Percentiles rank a stretch among this genome's conserved stretches.
phyloP scores from a whole-genome alignment of 768 basidiomycete species.

The Termitomyces sp. region DNA sequence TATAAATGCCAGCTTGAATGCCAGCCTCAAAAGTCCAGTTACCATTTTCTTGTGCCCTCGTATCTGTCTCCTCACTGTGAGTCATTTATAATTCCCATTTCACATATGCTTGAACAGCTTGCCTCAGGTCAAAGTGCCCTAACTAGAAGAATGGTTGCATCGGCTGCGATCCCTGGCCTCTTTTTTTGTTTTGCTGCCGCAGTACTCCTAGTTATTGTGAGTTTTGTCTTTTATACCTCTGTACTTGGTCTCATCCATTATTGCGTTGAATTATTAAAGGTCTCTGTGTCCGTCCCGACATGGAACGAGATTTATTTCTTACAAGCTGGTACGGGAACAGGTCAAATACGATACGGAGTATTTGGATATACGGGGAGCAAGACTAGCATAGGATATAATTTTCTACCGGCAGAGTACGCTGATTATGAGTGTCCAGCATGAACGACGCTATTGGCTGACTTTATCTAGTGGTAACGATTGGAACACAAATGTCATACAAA shows the following conservation, averaged over 20 bases:
- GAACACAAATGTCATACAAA: conserved; percentile 50
- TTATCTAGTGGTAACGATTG: conserved; percentile 22
- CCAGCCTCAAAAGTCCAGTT: not conserved
- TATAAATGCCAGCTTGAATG: conserved; percentile 5
- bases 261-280: conserved; percentile 27
- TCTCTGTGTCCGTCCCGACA: conserved; percentile 67
- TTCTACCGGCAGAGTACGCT: conserved; percentile 16
- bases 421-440: not conserved
- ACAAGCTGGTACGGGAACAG: conserved; percentile 34
- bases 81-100: not conserved
- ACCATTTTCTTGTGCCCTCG: not conserved
- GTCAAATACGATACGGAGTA: conserved; percentile 56
- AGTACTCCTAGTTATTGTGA: conserved; percentile 62
- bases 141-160: conserved; percentile 37
- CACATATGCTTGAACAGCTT: not conserved
- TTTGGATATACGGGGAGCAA: conserved; percentile 67
- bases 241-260: not conserved
- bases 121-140: not conserved
- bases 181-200: conserved; percentile 69
- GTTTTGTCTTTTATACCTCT: conserved; percentile 18
- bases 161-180: conserved; percentile 62
- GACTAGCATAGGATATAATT: conserved; percentile 53
- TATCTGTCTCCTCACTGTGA: not conserved
- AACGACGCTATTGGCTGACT: not conserved
- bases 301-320: conserved; percentile 72